A percentile compares a stretch with the other conserved stretches of the same genome.
phyloP scores from a whole-genome alignment of 2,329 filamentous ascomycete species.

The Diplodia corticola region DNA sequence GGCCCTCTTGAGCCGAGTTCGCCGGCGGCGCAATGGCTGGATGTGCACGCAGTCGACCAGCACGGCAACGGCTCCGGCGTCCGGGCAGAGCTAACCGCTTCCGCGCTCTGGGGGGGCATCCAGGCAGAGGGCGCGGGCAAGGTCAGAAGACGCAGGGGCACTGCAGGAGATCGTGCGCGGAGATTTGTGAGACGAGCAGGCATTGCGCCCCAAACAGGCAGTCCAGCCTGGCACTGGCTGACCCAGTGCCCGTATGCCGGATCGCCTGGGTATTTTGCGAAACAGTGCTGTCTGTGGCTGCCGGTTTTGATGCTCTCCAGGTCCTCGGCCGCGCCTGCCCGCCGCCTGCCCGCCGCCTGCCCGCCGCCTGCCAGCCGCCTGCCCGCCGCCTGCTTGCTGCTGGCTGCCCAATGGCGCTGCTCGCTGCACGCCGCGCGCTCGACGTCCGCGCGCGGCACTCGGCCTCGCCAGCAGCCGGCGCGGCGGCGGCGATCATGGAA shows the following conservation, averaged over 20 bases:
- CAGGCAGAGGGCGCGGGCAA: neutral
- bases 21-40: neutral
- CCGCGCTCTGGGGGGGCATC: neutral
- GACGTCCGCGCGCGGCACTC: too few relatives aligned
- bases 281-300: slow-evolving; percentile 8
- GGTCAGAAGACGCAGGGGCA: slow-evolving; percentile 14
- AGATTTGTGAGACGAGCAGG: slow-evolving; percentile 8
- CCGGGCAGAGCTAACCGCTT: neutral
- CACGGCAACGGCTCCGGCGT: neutral
- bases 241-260: slow-evolving; percentile 11
- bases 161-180: slow-evolving; percentile 15
- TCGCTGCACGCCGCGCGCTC: too few relatives aligned
- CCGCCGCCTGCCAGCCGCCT: too few relatives aligned
- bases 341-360: too few relatives aligned
- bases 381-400: too few relatives aligned
- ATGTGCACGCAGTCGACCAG: neutral
- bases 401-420: too few relatives aligned
- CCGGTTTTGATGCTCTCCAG: too few relatives aligned
- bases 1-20: neutral
- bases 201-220: neutral
- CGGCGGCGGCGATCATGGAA: neutral
- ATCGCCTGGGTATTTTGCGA: slow-evolving; percentile 15
- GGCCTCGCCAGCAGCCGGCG: neutral
- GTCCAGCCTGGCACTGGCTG: neutral
- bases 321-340: too few relatives aligned